These are phyloP conservation scores for Leccinum disarticulatum DNA, from an alignment of 768 basidiomycete species.

Conservation along the genomic window DNA sequence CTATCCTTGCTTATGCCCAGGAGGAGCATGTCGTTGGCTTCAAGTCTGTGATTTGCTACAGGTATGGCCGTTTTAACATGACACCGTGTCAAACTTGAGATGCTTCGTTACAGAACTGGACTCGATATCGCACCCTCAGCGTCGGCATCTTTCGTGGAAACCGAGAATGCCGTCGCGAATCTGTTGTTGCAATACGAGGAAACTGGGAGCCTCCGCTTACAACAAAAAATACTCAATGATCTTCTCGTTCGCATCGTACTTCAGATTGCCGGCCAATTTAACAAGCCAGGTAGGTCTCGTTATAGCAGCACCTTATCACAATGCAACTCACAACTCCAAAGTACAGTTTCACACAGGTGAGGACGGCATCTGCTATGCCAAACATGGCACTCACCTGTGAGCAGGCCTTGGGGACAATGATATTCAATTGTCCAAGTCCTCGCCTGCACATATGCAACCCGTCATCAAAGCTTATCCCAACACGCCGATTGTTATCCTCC, in stretches of 20 bases:
- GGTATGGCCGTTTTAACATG: conserved; percentile 9
- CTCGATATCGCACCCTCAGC: conserved; percentile 48
- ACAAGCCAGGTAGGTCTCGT: conserved; percentile 56
- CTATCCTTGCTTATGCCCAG: conserved; percentile 38
- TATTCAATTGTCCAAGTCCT: conserved; percentile 54
- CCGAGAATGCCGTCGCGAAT: conserved; percentile 32
- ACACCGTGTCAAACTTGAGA: neutral
- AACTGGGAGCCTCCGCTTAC: conserved; percentile 47
- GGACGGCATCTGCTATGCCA: neutral
- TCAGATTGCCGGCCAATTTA: conserved; percentile 47
- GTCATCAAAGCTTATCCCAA: conserved; percentile 63
- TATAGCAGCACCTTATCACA: neutral
- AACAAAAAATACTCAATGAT: conserved; percentile 66
- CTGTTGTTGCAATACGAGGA: conserved; percentile 37
- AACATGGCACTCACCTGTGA: neutral
- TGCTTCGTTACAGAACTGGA: conserved; percentile 48
- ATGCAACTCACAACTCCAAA: conserved; percentile 25
- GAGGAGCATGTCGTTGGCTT: conserved; percentile 60
- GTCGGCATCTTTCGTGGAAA: conserved; percentile 27
- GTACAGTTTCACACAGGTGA: conserved; percentile 80
- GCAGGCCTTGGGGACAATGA: conserved; percentile 70
- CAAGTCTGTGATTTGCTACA: conserved; percentile 78
- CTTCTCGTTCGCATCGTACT: conserved; percentile 57
- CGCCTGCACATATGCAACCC: conserved; percentile 67
- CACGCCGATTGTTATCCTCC: conserved; percentile 65